phyloP scores from a whole-genome alignment of 495 filamentous ascomycete genomes.

The Penicillium dipodomyicola region DNA sequence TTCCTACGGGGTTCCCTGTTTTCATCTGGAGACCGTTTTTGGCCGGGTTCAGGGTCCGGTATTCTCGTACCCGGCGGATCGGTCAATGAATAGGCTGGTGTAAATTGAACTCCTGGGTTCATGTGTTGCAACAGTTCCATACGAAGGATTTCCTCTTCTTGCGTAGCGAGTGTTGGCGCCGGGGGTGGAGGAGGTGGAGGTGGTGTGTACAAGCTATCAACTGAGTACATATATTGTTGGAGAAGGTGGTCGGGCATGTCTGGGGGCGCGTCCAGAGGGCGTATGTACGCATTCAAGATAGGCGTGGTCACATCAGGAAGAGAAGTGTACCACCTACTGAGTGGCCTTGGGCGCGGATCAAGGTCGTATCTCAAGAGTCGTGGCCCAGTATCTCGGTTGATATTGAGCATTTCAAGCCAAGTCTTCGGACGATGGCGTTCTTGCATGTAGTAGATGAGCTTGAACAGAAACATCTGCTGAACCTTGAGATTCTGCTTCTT shows the following conservation, averaged over 20 bases:
- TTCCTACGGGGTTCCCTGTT: background rate
- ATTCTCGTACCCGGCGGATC: background rate
- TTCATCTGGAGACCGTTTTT: background rate
- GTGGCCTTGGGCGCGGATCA: slow-evolving; percentile 16
- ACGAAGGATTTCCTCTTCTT: background rate
- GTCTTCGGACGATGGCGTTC: slow-evolving; percentile 17
- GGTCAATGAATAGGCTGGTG: background rate
- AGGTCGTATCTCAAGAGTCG: slow-evolving; percentile 31
- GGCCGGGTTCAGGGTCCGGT: background rate
- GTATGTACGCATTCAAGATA: slow-evolving; percentile 4
- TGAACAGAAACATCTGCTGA: slow-evolving; percentile 19
- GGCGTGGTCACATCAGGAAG: background rate
- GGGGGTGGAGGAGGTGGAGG: background rate
- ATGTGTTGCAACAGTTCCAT: background rate
- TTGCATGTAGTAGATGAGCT: slow-evolving; percentile 32
- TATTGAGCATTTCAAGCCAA: slow-evolving; percentile 19
- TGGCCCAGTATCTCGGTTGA: slow-evolving; percentile 37
- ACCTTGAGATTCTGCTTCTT: background rate
- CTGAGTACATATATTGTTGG: slow-evolving; percentile 19
- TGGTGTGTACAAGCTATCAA: slow-evolving; percentile 1
- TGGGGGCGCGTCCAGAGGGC: slow-evolving; percentile 16
- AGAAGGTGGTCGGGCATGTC: slow-evolving; percentile 21
- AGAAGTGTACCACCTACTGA: slow-evolving; percentile 29
- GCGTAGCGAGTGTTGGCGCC: background rate
- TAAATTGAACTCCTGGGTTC: background rate